Base-by-base conservation (phyloP, 2,329 filamentous ascomycete species). In the Aspergillus fumigatiaffinis region DNA sequence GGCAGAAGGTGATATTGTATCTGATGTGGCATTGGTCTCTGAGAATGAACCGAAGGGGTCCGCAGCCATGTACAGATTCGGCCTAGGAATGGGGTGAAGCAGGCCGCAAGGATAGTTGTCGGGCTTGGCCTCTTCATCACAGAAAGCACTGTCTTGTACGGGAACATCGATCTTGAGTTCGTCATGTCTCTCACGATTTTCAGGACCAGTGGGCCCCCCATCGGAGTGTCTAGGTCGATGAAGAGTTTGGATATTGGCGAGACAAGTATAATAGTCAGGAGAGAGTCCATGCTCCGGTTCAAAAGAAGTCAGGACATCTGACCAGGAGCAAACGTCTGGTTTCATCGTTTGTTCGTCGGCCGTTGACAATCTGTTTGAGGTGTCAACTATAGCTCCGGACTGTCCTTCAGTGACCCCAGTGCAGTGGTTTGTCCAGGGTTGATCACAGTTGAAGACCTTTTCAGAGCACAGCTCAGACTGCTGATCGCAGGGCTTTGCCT, bases 81-180 rank as follows among this genome's bases (percentile, higher is more conserved):
- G 46, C 35, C 53, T 52, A 14, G 57, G 57, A 21, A 56, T 47
- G 32, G 64, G 59, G 21, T 67, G 64, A 4, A 58, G 35, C 9
- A 61, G 25, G 17, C 41, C 50, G 42, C 52, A 35, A 21, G 52
- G 49, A 21, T 32, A 9, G 26, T 54, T 53, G 25, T 38, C 47
- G 6, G 56, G 28, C 25, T 47, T 20, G 44, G 47, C 2, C 10
- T 52, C 47, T 28, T 49, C 53, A 35, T 46, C 52, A n/a, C 26
- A 32, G 48, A 59, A 28, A 12, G 25, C 6, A 21, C 4, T 51
- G 20, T 20, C 47, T n/a, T 38, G 38, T n/a, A 32, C 38, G 4
- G 25, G 8, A 21, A 50, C 3, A 4, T 44, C 20, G 21, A 20
- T n/a, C 25, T 28, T 21, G 7, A 26, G 9, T 12, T 46, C 25